phyloP scores from a whole-genome alignment of 371 early-diverging fungal genomes.

The Cokeromyces recurvatus region DNA sequence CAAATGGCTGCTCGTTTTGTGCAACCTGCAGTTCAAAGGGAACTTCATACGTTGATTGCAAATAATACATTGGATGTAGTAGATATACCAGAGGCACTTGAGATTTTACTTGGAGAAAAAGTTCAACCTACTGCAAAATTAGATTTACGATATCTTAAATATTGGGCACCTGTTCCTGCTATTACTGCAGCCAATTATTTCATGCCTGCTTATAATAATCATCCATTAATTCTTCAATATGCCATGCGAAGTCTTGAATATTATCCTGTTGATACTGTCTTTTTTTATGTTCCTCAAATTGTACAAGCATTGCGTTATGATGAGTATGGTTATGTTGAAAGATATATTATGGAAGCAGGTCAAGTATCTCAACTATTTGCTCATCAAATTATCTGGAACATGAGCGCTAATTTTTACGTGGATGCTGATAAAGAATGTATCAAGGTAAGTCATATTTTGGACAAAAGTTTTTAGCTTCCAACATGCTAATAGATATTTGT shows the following conservation, averaged over 20 bases:
- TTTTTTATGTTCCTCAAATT: slow-evolving; percentile 98
- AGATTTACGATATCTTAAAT: slow-evolving; percentile 67
- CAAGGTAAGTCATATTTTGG: slow-evolving; percentile 18
- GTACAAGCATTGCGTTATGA: slow-evolving; percentile 97
- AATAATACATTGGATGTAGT: slow-evolving; percentile 67
- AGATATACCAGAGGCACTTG: slow-evolving; percentile 70
- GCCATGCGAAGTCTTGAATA: slow-evolving; percentile 87
- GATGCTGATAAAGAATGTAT: slow-evolving; percentile 75
- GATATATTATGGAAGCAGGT: slow-evolving; percentile 90
- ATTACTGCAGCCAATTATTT: slow-evolving; percentile 83
- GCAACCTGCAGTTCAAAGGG: slow-evolving; percentile 55
- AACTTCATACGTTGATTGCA: slow-evolving; percentile 63
- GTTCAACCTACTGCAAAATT: slow-evolving; percentile 30
- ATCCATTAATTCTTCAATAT: slow-evolving; percentile 91
- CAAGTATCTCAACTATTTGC: slow-evolving; percentile 92
- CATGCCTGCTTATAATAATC: slow-evolving; percentile 59
- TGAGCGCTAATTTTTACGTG: slow-evolving; percentile 95
- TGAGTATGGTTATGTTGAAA: slow-evolving; percentile 82
- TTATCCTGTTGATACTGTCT: slow-evolving; percentile 89
- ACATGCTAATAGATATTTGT: no score
- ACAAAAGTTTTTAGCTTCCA: neutral
- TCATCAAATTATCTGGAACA: slow-evolving; percentile 99
- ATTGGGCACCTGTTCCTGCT: slow-evolving; percentile 93
- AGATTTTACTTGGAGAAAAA: slow-evolving; percentile 59
- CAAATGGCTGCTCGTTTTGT: slow-evolving; percentile 75